phyloP scores from a whole-genome alignment of 1,284 basidiomycete genomes.

The Boletus albobrunnescens region DNA sequence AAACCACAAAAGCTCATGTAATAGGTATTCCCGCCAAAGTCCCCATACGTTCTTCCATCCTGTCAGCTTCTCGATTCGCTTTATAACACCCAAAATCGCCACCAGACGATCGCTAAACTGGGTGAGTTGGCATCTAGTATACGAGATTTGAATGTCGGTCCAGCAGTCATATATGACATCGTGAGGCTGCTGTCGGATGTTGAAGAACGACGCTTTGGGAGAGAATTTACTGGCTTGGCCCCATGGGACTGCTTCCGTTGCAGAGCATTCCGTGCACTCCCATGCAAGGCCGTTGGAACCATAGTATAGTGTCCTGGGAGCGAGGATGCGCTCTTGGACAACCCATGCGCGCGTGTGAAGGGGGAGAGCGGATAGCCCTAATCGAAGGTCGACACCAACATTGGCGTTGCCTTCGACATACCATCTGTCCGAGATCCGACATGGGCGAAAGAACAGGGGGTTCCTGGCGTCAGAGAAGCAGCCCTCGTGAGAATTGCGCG shows the following conservation, averaged over 20 bases:
- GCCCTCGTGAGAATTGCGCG: neutral
- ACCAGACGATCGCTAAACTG: neutral
- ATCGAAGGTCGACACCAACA: neutral
- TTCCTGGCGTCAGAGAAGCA: neutral
- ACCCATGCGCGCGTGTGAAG: constrained; percentile 3
- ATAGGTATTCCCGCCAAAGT: neutral
- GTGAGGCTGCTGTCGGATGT: neutral
- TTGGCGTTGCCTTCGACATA: neutral
- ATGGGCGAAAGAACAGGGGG: neutral
- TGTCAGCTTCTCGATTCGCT: neutral
- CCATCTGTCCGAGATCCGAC: neutral
- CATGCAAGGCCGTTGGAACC: neutral
- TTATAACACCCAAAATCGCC: neutral
- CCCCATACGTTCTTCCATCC: neutral
- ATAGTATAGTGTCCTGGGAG: neutral
- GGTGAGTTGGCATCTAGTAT: neutral
- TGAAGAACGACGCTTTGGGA: neutral
- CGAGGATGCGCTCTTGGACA: constrained; percentile 1
- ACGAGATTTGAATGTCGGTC: neutral
- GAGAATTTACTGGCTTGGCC: neutral
- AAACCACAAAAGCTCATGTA: neutral
- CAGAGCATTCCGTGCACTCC: constrained; percentile 1
- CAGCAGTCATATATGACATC: neutral
- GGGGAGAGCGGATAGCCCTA: neutral
- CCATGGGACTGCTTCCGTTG: neutral